Percentiles rank a stretch among this genome's conserved stretches.
Evolutionary conservation across 1,284 basidiomycete genomes (phyloP).

Genomic region (Moesziomyces sp.): DNA sequence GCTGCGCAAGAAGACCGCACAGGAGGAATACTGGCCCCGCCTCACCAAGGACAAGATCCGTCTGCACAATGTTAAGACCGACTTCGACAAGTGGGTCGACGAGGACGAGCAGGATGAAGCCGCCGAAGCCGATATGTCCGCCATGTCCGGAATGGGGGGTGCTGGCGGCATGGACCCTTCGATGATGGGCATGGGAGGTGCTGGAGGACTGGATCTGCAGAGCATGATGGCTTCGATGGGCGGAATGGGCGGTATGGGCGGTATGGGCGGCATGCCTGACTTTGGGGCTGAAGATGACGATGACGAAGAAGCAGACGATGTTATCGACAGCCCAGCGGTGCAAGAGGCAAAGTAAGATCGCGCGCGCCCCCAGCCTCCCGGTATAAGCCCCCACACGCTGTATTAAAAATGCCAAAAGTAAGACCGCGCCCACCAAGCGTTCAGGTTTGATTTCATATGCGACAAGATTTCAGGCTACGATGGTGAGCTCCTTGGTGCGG

Average conservation of each 20-base stretch:
- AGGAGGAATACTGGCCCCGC: constrained; percentile 67
- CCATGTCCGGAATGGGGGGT: too few species aligned
- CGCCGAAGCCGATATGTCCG: constrained; percentile 25
- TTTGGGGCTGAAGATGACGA: constrained; percentile 53
- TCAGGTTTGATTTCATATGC: too few species aligned
- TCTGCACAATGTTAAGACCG: constrained; percentile 68
- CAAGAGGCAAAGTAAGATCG: constrained; percentile 37
- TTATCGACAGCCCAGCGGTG: constrained; percentile 52
- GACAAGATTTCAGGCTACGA: constrained; percentile 36
- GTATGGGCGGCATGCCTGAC: constrained; percentile 50
- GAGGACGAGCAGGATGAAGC: constrained; percentile 67
- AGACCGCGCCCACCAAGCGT: too few species aligned
- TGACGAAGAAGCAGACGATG: constrained; percentile 66
- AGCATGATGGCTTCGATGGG: constrained; percentile 21
- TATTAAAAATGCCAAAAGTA: too few species aligned
- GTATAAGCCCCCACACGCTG: not conserved
- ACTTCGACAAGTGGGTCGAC: constrained; percentile 69
- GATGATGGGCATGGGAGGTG: too few species aligned
- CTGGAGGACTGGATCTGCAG: too few species aligned
- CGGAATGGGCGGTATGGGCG: constrained; percentile 69
- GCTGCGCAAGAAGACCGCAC: constrained; percentile 62
- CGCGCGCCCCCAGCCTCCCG: not conserved
- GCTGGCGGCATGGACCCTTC: too few species aligned
- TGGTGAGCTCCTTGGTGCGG: constrained; percentile 64
- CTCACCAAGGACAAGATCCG: constrained; percentile 68